Evolutionary conservation across 208 protist species (phyloP), one percentile per base, ranked within the genome.

Genomic region (Trypanosoma melophagium): DNA sequence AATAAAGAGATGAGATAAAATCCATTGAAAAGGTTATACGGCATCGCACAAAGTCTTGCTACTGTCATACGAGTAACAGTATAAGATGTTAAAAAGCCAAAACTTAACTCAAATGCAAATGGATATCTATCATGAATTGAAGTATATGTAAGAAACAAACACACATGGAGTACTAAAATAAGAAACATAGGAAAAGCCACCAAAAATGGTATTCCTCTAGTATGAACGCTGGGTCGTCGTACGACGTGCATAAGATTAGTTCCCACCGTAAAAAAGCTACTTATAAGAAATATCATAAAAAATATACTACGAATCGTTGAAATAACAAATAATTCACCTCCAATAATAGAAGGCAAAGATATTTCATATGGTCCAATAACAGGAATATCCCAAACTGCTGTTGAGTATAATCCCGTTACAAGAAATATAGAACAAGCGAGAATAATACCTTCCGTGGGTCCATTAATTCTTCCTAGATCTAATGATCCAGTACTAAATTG

Each of bases 401-500:
- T 22, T 5, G 76, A 73, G 19, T 76, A 83, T n/a, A 79, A 1
- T 8, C 69, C 81, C 3, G 83, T 84, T 14, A 90, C 8, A 42
- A 89, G 28, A 68, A 92, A 94, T 21, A 94, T 17, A 35, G 60
- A 38, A 72, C 80, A 89, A 51, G 69, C 72, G 13, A 94, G 16
- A 16, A 93, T 25, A 44, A 97, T 90, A 14, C 94, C 94, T 45
- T 98, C 92, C 7, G 87, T 93, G 0, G 94, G 94, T 28, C 88
- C 94, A 66, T 84, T 97, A 31, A 97, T 69, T 58, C 94, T 89
- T 38, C 90, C 86, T 24, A 98, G 80, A 60, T 92, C 84, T n/a
- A 98, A 76, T n/a, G 77, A 84, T n/a, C 93, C 94, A 1, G 89
- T 97, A 66, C 71, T 82, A 75, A 88, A 97, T 64, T 97, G 90